Conservation (phyloP, 768 basidiomycete genomes). For the Thelephora aurantiotincta region DNA sequence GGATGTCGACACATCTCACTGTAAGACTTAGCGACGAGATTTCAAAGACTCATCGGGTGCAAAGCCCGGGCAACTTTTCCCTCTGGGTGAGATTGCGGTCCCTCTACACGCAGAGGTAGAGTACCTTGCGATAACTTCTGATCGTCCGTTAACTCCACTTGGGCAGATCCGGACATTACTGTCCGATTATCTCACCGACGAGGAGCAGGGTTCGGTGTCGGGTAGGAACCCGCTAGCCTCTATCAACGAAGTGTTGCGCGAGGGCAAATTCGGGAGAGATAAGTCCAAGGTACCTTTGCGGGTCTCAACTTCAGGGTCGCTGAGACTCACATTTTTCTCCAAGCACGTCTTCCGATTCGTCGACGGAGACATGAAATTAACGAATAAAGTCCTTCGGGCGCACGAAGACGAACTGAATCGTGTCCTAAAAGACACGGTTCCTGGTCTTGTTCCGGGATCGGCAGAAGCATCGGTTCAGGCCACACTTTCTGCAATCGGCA, state of each 20-base stretch:
- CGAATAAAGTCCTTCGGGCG: constrained; percentile 48
- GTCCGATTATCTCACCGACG: constrained; percentile 85
- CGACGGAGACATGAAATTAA: constrained; percentile 72
- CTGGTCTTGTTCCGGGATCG: constrained; percentile 72
- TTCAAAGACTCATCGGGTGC: constrained; percentile 79
- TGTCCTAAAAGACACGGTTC: constrained; percentile 81
- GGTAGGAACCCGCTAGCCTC: constrained; percentile 83
- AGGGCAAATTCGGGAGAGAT: constrained; percentile 68
- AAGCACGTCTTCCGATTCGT: constrained; percentile 84
- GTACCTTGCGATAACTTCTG: constrained; percentile 1
- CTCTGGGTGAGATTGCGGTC: constrained; percentile 77
- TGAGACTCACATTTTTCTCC: background rate
- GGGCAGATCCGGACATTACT: constrained; percentile 69
- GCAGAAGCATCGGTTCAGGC: constrained; percentile 50
- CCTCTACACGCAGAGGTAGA: constrained; percentile 81
- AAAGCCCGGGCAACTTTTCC: constrained; percentile 65
- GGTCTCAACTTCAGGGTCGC: background rate
- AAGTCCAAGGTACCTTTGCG: constrained; percentile 46
- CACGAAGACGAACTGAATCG: constrained; percentile 80
- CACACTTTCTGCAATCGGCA: constrained; percentile 42
- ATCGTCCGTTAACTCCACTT: background rate
- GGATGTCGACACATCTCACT: background rate
- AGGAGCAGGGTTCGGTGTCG: constrained; percentile 64
- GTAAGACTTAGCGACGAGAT: constrained; percentile 54
- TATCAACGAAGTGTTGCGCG: constrained; percentile 86